Conservation (phyloP, 2,329 filamentous ascomycete genomes). For the Curvularia verruculosa region DNA sequence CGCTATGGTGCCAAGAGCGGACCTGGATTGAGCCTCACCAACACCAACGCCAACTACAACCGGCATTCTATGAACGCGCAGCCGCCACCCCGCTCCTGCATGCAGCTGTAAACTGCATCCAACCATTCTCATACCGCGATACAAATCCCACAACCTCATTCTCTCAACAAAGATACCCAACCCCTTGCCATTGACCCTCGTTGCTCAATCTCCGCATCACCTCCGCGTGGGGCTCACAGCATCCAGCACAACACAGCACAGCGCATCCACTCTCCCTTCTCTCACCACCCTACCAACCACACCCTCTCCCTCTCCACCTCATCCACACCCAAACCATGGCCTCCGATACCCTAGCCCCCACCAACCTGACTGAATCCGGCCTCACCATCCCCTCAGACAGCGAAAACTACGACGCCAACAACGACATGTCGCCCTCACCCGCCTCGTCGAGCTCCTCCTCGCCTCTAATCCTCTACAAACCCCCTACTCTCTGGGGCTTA, state of each 20-base stretch:
- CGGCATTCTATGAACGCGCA: slow-evolving; percentile 14
- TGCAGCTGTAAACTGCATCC: neutral
- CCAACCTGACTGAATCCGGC: slow-evolving; percentile 70
- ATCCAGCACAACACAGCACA: slow-evolving; percentile 6
- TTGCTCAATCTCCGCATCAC: slow-evolving; percentile 15
- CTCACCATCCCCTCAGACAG: slow-evolving; percentile 82
- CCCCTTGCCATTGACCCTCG: neutral
- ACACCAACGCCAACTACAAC: slow-evolving; percentile 7
- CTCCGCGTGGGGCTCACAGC: slow-evolving; percentile 17
- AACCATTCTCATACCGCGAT: neutral
- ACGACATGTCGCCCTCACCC: slow-evolving; percentile 65
- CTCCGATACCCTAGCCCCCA: slow-evolving; percentile 39
- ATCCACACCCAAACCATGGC: slow-evolving; percentile 28
- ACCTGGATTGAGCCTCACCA: slow-evolving; percentile 26
- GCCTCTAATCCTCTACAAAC: slow-evolving; percentile 83
- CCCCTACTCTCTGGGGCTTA: slow-evolving; percentile 85
- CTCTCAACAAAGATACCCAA: neutral
- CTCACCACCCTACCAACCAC: neutral
- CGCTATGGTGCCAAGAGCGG: slow-evolving; percentile 21
- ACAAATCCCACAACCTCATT: neutral
- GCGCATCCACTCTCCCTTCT: neutral
- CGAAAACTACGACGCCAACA: slow-evolving; percentile 76
- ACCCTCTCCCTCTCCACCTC: neutral
- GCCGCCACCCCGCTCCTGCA: slow-evolving; percentile 6
- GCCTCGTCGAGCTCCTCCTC: slow-evolving; percentile 64